phyloP scores from a whole-genome alignment of 2,329 filamentous ascomycete species.

The Colletotrichum liaoningense region DNA sequence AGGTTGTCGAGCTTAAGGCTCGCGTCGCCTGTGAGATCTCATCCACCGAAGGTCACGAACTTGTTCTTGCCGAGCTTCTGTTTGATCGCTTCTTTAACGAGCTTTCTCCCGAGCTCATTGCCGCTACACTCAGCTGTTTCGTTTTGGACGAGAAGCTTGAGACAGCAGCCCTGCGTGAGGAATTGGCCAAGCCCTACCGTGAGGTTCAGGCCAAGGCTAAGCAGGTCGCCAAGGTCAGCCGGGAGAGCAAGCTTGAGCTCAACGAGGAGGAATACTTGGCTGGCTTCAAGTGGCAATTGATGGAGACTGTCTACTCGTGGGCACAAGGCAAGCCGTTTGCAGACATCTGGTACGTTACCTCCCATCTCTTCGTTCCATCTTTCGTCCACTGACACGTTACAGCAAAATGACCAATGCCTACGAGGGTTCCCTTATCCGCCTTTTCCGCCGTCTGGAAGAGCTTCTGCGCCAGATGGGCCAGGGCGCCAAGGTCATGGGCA shows the following conservation, averaged over 20 bases:
- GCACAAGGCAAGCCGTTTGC: slow-evolving; percentile 89
- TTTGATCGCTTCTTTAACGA: slow-evolving; percentile 99
- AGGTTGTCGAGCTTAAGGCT: slow-evolving; percentile 96
- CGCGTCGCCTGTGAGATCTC: slow-evolving; percentile 98
- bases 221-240: slow-evolving; percentile 90
- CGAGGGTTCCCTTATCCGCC: slow-evolving; percentile 93
- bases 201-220: slow-evolving; percentile 90
- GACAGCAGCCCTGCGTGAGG: slow-evolving; percentile 80
- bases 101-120: slow-evolving; percentile 86
- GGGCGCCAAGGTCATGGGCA: slow-evolving; percentile 97
- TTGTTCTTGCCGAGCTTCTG: slow-evolving; percentile 90
- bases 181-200: slow-evolving; percentile 85
- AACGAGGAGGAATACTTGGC: slow-evolving; percentile 95
- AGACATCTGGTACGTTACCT: slow-evolving; percentile 87
- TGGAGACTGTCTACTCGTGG: slow-evolving; percentile 97
- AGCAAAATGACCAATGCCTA: slow-evolving; percentile 99
- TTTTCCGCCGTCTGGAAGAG: slow-evolving; percentile 96
- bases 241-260: slow-evolving; percentile 93
- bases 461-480: slow-evolving; percentile 94
- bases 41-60: slow-evolving; percentile 88
- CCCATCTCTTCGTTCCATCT: background rate
- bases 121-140: slow-evolving; percentile 89
- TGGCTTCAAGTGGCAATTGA: slow-evolving; percentile 92
- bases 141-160: slow-evolving; percentile 98
- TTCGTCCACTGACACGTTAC: slow-evolving; percentile 18